Conservation (phyloP, 768 basidiomycete species). For the Gyrodon lividus region DNA sequence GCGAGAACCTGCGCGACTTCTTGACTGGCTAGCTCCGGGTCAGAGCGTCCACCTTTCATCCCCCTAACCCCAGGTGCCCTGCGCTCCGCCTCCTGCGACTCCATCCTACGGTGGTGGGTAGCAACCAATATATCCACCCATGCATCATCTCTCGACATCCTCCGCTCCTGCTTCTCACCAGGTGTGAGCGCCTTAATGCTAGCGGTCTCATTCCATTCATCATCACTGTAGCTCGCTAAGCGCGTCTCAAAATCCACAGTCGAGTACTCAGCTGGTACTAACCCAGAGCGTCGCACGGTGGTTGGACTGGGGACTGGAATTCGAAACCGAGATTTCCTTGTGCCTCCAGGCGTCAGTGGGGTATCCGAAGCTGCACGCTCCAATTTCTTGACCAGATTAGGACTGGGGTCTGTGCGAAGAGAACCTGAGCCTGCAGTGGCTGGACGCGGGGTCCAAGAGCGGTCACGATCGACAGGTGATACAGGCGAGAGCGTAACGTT, state of each 20-base stretch:
- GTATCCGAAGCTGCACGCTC: slow-evolving; percentile 29
- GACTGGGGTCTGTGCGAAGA: background rate
- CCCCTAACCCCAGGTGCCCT: slow-evolving; percentile 27
- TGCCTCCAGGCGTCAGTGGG: slow-evolving; percentile 25
- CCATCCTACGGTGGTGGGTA: slow-evolving; percentile 49
- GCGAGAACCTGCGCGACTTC: slow-evolving; percentile 75
- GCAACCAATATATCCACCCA: slow-evolving; percentile 88
- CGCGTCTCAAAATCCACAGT: slow-evolving; percentile 83
- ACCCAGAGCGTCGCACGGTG: slow-evolving; percentile 44
- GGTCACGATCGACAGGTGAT: slow-evolving; percentile 34
- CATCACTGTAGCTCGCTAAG: slow-evolving; percentile 60
- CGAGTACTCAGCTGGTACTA: slow-evolving; percentile 74
- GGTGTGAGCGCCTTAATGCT: slow-evolving; percentile 41
- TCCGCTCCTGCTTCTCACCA: slow-evolving; percentile 41
- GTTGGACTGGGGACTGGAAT: slow-evolving; percentile 59
- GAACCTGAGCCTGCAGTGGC: slow-evolving; percentile 25
- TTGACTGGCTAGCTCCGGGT: slow-evolving; percentile 71
- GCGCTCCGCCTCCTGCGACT: slow-evolving; percentile 52
- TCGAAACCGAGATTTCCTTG: slow-evolving; percentile 55
- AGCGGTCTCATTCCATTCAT: slow-evolving; percentile 42
- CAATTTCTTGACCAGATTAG: slow-evolving; percentile 17
- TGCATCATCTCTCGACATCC: slow-evolving; percentile 61
- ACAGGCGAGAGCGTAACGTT: slow-evolving; percentile 23
- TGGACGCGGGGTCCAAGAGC: slow-evolving; percentile 16
- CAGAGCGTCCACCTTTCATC: slow-evolving; percentile 41